Evolutionary conservation across 2,329 filamentous ascomycete species (phyloP).

Genomic region (Metarhizium guizhouense): DNA sequence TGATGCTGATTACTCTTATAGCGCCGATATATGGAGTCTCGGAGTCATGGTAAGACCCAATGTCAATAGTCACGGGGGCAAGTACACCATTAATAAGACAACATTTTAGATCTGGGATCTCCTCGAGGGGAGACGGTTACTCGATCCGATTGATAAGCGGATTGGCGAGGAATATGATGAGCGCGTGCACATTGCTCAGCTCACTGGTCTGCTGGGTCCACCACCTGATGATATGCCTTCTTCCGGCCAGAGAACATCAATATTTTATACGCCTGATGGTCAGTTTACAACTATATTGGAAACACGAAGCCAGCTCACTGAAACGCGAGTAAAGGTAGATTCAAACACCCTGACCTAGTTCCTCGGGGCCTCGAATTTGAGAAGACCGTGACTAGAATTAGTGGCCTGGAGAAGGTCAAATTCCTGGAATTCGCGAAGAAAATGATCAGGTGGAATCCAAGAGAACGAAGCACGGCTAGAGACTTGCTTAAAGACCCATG

Average conservation of each 20-base stretch:
- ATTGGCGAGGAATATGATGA: constrained; percentile 5
- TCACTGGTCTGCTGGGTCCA: constrained; percentile 4
- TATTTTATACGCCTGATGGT: constrained; percentile 5
- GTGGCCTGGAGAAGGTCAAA: constrained; percentile 4
- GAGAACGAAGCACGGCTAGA: constrained; percentile 4
- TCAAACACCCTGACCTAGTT: constrained; percentile 1
- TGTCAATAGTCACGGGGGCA: not conserved
- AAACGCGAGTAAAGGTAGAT: not conserved
- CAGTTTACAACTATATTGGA: not conserved
- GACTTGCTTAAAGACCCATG: constrained; percentile 7
- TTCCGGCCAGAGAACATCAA: constrained; percentile 6
- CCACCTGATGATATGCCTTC: constrained; percentile 2
- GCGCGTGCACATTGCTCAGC: constrained; percentile 6
- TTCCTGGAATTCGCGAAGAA: constrained; percentile 7
- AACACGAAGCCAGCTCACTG: not conserved
- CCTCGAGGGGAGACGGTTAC: constrained; percentile 6
- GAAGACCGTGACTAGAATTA: not conserved
- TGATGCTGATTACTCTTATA: constrained; percentile 11
- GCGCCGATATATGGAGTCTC: constrained; percentile 15
- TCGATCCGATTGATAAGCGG: not conserved
- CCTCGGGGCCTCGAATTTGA: not conserved
- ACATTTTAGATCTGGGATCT: constrained; percentile 7
- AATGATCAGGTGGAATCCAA: constrained; percentile 6
- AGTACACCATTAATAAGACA: not conserved
- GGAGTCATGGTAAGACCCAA: constrained; percentile 12